A percentile compares a stretch with the other conserved stretches of the same genome.
phyloP scores from a whole-genome alignment of 73 alveolate species.

The Breviolum minutum region DNA sequence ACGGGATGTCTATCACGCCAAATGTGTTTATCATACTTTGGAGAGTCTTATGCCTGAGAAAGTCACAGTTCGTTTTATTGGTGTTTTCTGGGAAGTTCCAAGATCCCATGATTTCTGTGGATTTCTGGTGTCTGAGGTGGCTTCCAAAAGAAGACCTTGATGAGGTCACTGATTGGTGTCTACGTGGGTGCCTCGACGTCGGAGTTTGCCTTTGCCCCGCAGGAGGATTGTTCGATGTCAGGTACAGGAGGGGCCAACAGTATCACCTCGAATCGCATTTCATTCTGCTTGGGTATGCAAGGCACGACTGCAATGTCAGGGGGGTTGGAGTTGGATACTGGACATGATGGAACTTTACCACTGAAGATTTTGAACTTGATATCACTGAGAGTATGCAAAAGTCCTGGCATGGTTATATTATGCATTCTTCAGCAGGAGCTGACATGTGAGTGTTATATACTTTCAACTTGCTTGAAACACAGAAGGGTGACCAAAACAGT shows the following conservation, averaged over 20 bases:
- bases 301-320: neutral
- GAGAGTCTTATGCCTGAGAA: too few relatives aligned
- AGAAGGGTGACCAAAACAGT: too few relatives aligned
- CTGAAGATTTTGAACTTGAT: neutral
- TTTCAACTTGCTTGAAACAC: too few relatives aligned
- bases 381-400: neutral
- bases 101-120: neutral
- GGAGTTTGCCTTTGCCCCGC: constrained; percentile 53
- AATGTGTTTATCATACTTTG: neutral
- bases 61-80: neutral
- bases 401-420: neutral
- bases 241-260: constrained; percentile 91
- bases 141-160: constrained; percentile 55
- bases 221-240: constrained; percentile 45
- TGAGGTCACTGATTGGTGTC: constrained; percentile 73
- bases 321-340: too few relatives aligned
- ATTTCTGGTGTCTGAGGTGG: neutral
- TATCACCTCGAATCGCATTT: constrained; percentile 89
- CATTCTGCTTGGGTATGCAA: constrained; percentile 94
- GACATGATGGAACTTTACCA: too few relatives aligned
- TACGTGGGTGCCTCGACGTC: constrained; percentile 78
- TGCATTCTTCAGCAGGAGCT: neutral
- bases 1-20: neutral
- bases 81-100: neutral
- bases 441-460: too few relatives aligned